Base-by-base conservation (phyloP, 257 asterid species). In the Fraxinus anomala region DNA sequence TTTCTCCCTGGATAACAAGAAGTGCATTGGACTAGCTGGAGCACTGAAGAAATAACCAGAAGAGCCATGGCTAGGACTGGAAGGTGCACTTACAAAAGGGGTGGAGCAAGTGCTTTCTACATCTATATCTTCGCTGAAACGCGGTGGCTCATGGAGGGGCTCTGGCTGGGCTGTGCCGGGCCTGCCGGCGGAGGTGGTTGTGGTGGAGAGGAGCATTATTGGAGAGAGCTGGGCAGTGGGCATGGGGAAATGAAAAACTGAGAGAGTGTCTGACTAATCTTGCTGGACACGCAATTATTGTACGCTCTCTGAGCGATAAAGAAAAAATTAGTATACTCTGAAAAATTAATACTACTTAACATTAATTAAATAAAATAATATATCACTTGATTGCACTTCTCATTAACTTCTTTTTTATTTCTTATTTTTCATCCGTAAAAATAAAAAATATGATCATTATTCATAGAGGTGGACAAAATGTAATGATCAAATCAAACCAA, bases 21-120 rank as follows among this genome's bases (percentile, higher is more conserved):
- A 89, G 75, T 87, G 93, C 89, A 83, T 87, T 8, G 93, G 93
- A 71, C 91, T 87, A 0, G 93, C 89, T 7, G 93, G 93, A 6
- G 93, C 93, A 37, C 93, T 89, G 90, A 78, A 87, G 86, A 82
- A 89, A 31, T 83, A 85, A 5, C 91, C 93, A 70, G 89, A 82
- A 1, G 88, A 88, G 0, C 77, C 87, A 66, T 82, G 82, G 26
- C 83, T 82, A 2, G 93, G 93, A 72, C 89, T 85, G 28, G 93
- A 89, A 11, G 80, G 91, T 4, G 91, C 92, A 16, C 91, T 89
- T 26, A 87, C 91, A 44, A 87, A 89, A 3, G 92, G 92, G 0
- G 91, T 89, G 24, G 92, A 89, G 81, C 91, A 85, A 16, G 87
- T 56, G 85, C 88, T 85, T 80, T 89, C 36, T 63, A 10, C 36